Evolutionary conservation across 257 asterid genomes (phyloP), one percentile per base, ranked within the genome.

Genomic region (Fraxinus cuspidata): DNA sequence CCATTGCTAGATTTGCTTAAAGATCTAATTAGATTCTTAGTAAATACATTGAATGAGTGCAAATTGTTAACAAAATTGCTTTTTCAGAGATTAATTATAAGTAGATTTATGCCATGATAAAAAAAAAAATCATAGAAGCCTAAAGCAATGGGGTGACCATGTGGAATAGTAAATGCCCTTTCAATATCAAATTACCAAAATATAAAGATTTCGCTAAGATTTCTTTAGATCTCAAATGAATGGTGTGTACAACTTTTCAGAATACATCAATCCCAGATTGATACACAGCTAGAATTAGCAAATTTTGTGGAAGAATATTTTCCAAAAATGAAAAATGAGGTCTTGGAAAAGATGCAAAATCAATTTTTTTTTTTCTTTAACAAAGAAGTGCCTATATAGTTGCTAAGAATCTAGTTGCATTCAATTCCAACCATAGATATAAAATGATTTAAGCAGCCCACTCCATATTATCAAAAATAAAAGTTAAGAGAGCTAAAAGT

Each of bases 181-280:
- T 76, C 84, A 78, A 78, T 32, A 79, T 81, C 87, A 71, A 68
- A 71, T 73, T 66, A 47, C 74, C 76, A n/a, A 79, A 78, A 81
- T 80, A 66, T 80, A 66, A 81, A 84, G 90, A 81, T 80, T 81
- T 78, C 64, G 70, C 77, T 69, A 71, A 88, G 88, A 88, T 87
- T 87, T 85, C 75, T 42, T 64, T 80, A 2, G 80, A 88, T 88
- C 85, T 80, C 80, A 81, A 82, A 83, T 84, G 83, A 82, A 77
- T 80, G 84, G 85, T 71, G 53, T 70, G 75, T 49, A 73, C 83
- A 72, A 73, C 51, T 74, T 73, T 77, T 72, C 83, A 78, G 81
- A 72, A 65, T 28, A 80, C 79, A 87, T 49, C 71, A 68, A 75
- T 78, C 60, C 74, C 74, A 84, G 34, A 65, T 66, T 44, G 70